Base-by-base conservation (phyloP, 371 early-diverging fungal genomes). In the Sporodiniella umbellata region DNA sequence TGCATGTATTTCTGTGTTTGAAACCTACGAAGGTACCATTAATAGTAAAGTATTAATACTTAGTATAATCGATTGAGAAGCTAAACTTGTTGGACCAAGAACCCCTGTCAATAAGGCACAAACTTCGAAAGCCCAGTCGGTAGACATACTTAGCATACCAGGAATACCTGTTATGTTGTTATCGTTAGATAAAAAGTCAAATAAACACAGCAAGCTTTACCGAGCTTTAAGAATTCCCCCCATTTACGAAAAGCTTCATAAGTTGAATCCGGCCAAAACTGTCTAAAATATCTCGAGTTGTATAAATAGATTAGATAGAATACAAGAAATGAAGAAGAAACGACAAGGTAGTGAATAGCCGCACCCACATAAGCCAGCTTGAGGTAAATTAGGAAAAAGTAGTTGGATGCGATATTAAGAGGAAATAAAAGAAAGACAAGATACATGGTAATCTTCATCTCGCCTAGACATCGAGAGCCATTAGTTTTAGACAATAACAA, bases 121-220 rank as follows among this genome's bases (percentile, higher is more conserved):
- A 5, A 75, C 62, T 58, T 75, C 75, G 44, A 75, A 75, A 1
- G 75, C 75, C 75, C 75, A 75, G 31, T 75, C 75, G 0, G 69
- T 68, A 1, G 68, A 60, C 1, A 70, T 64, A 48, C 75, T 75
- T 14, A 75, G 39, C 75, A 75, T 75, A 0, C 75, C 75, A 6
- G 75, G 75, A 45, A 75, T 58, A 24, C 72, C 72, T 72, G 18
- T 23, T 38, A 26, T 14, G 38, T 14, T 31, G 38, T 12, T 37
- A 21, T 33, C 28, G 30, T 45, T 24, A n/a, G n/a, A n/a, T n/a
- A n/a, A n/a, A n/a, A n/a, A n/a, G n/a, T n/a, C n/a, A n/a, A n/a
- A n/a, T n/a, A n/a, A n/a, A n/a, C n/a, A n/a, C n/a, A n/a, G n/a
- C n/a, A n/a, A n/a, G 19, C 23, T 5, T 21, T 64, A 67, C 71